Conservation (phyloP, 805 yeast genomes). For the Candida koratica region DNA sequence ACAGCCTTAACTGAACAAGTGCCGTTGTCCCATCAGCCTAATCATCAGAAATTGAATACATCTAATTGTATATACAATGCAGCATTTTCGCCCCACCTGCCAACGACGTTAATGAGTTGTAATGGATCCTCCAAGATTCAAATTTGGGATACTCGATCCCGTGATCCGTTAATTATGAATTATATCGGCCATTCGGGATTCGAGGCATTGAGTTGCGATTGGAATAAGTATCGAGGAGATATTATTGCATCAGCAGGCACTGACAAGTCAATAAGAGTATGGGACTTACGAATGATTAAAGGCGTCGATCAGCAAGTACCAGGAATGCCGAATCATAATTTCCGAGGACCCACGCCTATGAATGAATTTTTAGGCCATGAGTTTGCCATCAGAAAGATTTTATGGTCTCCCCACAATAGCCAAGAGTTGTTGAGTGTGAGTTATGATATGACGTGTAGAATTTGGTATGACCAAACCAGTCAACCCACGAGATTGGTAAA, state of each 20-base stretch:
- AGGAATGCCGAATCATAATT: conserved; percentile 37
- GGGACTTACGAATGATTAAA: conserved; percentile 80
- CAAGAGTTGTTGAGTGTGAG: conserved; percentile 70
- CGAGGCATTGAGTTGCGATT: conserved; percentile 78
- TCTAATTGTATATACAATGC: conserved; percentile 75
- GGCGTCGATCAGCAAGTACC: conserved; percentile 33
- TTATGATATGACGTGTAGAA: conserved; percentile 87
- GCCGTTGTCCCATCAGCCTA: conserved; percentile 28
- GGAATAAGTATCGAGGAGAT: conserved; percentile 82
- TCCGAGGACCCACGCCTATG: conserved; percentile 59
- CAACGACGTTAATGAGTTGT: conserved; percentile 62
- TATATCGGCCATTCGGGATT: conserved; percentile 74
- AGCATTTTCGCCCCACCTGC: conserved; percentile 79
- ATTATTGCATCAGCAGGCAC: conserved; percentile 90
- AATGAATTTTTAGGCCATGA: conserved; percentile 85
- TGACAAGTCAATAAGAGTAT: conserved; percentile 74
- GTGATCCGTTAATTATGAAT: conserved; percentile 56
- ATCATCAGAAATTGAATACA: conserved; percentile 30
- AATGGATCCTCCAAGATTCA: conserved; percentile 72
- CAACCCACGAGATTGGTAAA: conserved; percentile 48
- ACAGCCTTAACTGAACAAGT: conserved; percentile 26
- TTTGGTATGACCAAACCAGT: conserved; percentile 76
- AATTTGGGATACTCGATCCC: conserved; percentile 76
- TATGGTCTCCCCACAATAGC: conserved; percentile 87
- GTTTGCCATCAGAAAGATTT: conserved; percentile 75